phyloP scores from a whole-genome alignment of 2,329 filamentous ascomycete genomes.

The Penicillium paneum region DNA sequence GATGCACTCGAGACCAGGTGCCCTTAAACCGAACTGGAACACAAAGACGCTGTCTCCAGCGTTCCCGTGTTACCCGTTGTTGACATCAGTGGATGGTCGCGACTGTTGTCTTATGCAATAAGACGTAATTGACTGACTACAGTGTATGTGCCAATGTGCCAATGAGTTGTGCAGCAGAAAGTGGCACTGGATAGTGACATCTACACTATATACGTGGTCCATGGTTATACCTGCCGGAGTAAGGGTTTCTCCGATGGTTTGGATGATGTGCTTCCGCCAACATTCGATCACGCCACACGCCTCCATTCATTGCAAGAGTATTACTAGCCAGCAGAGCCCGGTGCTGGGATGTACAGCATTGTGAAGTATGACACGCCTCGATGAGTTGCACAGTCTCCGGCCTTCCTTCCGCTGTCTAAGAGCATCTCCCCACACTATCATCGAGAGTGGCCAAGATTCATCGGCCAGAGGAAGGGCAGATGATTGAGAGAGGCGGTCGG shows the following conservation, averaged over 20 bases:
- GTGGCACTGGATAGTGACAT: background rate
- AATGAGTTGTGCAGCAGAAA: background rate
- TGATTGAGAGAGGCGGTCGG: background rate
- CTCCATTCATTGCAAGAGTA: background rate
- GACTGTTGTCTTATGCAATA: background rate
- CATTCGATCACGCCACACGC: conserved; percentile 22
- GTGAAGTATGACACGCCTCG: background rate
- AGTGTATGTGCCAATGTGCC: background rate
- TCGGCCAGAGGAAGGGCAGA: background rate
- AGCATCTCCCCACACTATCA: background rate
- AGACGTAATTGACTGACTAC: background rate
- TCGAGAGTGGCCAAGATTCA: background rate
- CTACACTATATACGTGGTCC: background rate
- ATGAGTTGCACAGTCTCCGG: background rate
- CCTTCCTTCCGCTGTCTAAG: too few species aligned
- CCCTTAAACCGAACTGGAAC: background rate
- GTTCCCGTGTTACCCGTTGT: background rate
- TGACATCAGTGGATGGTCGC: background rate
- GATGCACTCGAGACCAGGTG: background rate
- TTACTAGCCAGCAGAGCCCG: background rate
- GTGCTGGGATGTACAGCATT: background rate
- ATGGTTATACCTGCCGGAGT: background rate
- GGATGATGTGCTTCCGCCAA: conserved; percentile 21
- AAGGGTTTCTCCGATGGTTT: conserved; percentile 17
- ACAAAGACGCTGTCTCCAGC: background rate